These are phyloP conservation scores for Microglena sp. DNA, from an alignment of 139 green algal genomes.

Conservation along the genomic window DNA sequence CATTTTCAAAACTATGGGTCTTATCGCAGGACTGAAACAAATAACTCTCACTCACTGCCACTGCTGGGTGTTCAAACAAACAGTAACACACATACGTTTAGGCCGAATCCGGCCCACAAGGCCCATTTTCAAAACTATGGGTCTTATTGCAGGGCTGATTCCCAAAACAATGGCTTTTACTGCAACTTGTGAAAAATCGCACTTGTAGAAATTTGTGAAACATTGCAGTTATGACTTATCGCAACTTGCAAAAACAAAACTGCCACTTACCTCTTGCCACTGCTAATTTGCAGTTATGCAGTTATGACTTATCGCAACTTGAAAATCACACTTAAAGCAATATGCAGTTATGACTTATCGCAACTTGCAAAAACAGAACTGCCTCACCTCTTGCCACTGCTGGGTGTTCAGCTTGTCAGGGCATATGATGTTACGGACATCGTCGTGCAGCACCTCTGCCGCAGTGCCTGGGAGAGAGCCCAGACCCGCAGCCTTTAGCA, in stretches of 20 bases:
- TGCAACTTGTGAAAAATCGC: no score
- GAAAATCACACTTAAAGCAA: background rate
- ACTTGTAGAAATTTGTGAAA: background rate
- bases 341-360: background rate
- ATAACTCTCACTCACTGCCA: no score
- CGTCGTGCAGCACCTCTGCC: constrained; percentile 77
- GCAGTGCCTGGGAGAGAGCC: constrained; percentile 76
- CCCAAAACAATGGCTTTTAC: no score
- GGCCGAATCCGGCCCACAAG: no score
- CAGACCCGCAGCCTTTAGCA: constrained; percentile 52
- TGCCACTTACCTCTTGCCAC: no score
- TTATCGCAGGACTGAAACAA: no score
- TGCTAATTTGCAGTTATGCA: no score
- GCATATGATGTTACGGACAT: constrained; percentile 54
- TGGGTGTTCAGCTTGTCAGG: constrained; percentile 71
- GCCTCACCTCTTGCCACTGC: constrained; percentile 47
- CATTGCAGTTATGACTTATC: background rate
- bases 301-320: background rate
- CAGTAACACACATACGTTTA: no score
- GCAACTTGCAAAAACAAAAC: background rate
- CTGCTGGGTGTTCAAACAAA: no score
- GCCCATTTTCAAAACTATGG: no score
- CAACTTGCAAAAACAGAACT: constrained; percentile 1
- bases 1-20: no score
- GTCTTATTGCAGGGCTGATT: no score